A percentile compares a stretch with the other conserved stretches of the same genome.
phyloP scores from a whole-genome alignment of 176 grass and related monocot species.

The Hsuehochloa calcarea region DNA sequence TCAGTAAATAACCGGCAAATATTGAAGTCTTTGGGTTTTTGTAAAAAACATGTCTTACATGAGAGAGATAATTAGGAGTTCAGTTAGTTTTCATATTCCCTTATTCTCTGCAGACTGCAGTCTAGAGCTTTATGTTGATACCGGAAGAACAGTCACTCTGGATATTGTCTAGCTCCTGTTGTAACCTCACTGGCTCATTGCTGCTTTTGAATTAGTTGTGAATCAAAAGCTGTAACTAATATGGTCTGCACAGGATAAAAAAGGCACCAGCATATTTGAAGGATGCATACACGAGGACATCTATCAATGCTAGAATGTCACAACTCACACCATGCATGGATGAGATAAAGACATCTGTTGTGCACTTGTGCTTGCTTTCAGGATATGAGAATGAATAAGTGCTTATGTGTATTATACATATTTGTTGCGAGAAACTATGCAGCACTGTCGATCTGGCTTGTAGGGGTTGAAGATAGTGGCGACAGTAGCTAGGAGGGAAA shows the following conservation, averaged over 20 bases:
- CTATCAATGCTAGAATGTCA: background rate
- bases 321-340: background rate
- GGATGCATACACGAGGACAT: background rate
- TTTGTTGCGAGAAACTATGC: background rate
- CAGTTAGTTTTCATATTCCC: no score
- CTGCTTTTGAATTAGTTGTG: no score
- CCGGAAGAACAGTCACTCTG: no score
- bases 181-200: no score
- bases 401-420: background rate
- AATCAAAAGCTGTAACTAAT: background rate
- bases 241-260: background rate
- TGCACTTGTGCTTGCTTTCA: background rate
- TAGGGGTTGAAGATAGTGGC: background rate
- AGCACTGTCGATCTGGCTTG: background rate
- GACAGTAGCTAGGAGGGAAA: background rate
- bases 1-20: no score
- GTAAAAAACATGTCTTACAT: no score
- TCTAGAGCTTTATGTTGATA: no score
- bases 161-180: no score
- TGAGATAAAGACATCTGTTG: background rate
- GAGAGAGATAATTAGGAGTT: no score
- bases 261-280: conserved; percentile 12
- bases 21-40: no score
- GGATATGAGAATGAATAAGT: conserved; percentile 6
- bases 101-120: no score